Conservation (phyloP, 306 rosid genomes). For the Sechiopsis laciniata region DNA sequence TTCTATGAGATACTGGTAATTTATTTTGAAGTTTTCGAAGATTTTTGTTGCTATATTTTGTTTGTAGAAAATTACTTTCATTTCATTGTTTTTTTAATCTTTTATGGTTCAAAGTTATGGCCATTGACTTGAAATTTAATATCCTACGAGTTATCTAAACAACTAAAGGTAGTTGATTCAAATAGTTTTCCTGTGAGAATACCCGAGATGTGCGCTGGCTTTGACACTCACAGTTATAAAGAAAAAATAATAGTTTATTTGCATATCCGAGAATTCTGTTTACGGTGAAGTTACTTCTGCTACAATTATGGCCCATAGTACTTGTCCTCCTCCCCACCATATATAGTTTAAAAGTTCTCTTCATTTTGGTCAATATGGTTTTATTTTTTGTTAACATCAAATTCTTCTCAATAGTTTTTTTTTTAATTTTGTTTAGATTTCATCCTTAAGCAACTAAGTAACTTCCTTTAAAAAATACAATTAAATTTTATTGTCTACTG, state of each 20-base stretch:
- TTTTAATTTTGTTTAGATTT: neutral
- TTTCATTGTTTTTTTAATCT: neutral
- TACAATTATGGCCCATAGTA: neutral
- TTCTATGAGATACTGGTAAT: slow-evolving; percentile 79
- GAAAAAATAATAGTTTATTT: neutral
- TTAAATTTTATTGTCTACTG: neutral
- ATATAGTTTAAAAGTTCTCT: too few species aligned
- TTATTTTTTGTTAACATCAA: too few species aligned
- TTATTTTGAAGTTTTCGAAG: slow-evolving; percentile 16
- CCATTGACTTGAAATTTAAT: too few species aligned
- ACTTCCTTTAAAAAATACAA: too few species aligned
- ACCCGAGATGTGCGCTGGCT: too few species aligned
- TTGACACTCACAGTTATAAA: too few species aligned
- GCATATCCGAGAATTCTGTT: neutral
- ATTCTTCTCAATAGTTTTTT: too few species aligned
- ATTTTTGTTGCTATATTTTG: neutral
- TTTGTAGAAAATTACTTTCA: neutral
- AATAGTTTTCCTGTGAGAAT: too few species aligned
- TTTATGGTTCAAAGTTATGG: too few species aligned
- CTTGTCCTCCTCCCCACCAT: neutral
- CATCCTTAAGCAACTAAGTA: neutral
- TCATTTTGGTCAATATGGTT: too few species aligned
- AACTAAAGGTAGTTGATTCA: too few species aligned
- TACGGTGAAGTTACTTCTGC: neutral
- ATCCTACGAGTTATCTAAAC: too few species aligned